phyloP scores from a whole-genome alignment of 192 early-diverging fungal genomes.

The Phycomyces nitens region DNA sequence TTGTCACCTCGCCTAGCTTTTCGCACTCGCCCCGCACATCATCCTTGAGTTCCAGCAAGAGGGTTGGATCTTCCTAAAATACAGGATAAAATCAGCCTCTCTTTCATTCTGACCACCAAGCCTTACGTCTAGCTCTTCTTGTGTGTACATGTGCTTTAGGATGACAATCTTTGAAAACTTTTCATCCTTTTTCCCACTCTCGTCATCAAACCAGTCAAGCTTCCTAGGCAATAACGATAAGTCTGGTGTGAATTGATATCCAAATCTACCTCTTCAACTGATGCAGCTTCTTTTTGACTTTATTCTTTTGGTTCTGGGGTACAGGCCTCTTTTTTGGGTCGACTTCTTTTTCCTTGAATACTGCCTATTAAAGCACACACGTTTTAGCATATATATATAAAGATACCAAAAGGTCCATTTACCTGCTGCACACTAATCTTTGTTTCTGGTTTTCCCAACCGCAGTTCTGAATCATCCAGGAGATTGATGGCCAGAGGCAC shows the following conservation, averaged over 20 bases:
- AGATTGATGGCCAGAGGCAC: slow-evolving; percentile 82
- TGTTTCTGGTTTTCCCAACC: slow-evolving; percentile 53
- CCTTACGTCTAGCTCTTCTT: slow-evolving; percentile 79
- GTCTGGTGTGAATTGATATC: not conserved
- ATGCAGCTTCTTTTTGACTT: slow-evolving; percentile 61
- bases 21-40: slow-evolving; percentile 94
- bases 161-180: slow-evolving; percentile 82
- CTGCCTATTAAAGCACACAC: too few species aligned
- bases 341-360: slow-evolving; percentile 70
- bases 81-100: not conserved
- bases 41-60: slow-evolving; percentile 88
- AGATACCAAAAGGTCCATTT: too few species aligned
- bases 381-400: too few species aligned
- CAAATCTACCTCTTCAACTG: slow-evolving; percentile 70
- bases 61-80: slow-evolving; percentile 70
- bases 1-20: slow-evolving; percentile 89
- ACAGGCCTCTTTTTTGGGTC: slow-evolving; percentile 20
- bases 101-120: not conserved
- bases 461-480: slow-evolving; percentile 82
- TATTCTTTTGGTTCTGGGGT: slow-evolving; percentile 52
- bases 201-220: slow-evolving; percentile 88
- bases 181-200: slow-evolving; percentile 62
- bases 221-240: slow-evolving; percentile 50
- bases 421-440: slow-evolving; percentile 72
- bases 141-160: slow-evolving; percentile 93